A percentile compares a stretch with the other conserved stretches of the same genome.
Evolutionary conservation across 2,329 filamentous ascomycete species (phyloP).

Genomic region (Beauveria caledonica): DNA sequence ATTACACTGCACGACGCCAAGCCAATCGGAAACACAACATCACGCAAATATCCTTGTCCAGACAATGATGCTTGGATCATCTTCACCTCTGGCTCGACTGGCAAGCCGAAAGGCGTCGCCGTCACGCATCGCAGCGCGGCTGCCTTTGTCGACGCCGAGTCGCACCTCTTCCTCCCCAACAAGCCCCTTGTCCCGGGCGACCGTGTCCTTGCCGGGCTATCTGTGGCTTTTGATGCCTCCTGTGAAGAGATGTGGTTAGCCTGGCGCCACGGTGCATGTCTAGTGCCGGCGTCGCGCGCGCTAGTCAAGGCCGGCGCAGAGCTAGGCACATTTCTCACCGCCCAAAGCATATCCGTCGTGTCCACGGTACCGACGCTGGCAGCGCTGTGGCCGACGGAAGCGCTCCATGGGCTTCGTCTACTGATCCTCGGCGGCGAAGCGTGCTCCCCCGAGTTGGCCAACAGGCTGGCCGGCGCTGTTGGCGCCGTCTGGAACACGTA

Average conservation of each 20-base stretch:
- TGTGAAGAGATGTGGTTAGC: constrained; percentile 20
- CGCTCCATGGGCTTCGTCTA: constrained; percentile 15
- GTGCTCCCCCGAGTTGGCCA: constrained; percentile 16
- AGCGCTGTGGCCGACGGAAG: constrained; percentile 17
- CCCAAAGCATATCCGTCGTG: constrained; percentile 16
- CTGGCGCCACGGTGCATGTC: constrained; percentile 17
- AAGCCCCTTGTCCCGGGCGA: constrained; percentile 17
- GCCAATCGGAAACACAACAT: neutral
- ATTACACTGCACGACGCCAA: constrained; percentile 10
- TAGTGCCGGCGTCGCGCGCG: constrained; percentile 16
- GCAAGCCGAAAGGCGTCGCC: constrained; percentile 18
- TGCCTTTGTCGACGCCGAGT: constrained; percentile 19
- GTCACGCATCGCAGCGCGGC: constrained; percentile 18
- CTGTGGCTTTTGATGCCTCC: constrained; percentile 18
- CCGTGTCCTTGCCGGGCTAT: constrained; percentile 17
- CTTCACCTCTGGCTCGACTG: constrained; percentile 15
- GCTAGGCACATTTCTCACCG: constrained; percentile 15
- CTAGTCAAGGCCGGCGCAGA: constrained; percentile 17
- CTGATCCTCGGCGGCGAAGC: constrained; percentile 19
- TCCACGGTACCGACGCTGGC: constrained; percentile 18
- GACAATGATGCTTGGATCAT: constrained; percentile 19
- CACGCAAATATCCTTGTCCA: neutral
- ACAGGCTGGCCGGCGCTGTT: constrained; percentile 14
- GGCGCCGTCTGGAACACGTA: constrained; percentile 19
- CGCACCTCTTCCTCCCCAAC: constrained; percentile 15